Base-by-base conservation (phyloP, 2,329 filamentous ascomycete genomes). In the Talaromyces rugulosus region DNA sequence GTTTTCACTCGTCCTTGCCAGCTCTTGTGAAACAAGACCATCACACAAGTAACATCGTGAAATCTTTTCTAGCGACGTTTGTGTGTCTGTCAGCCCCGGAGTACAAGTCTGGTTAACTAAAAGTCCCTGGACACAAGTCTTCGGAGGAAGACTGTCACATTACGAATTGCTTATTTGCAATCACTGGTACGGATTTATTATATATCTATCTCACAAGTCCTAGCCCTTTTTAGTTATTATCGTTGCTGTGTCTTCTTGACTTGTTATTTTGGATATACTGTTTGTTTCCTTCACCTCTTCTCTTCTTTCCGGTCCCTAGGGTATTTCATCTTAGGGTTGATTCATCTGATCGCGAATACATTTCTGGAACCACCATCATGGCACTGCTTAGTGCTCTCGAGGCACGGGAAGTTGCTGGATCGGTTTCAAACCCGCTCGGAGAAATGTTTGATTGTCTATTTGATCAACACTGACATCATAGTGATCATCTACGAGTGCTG, bases 11-110 rank as follows among this genome's bases (percentile, higher is more conserved):
- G 44, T 27, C 44, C n/a, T 50, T 51, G 42, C 33, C 28, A 28
- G 28, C 9, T 51, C 51, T 59, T 62, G 61, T 62, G 61, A 56
- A 62, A 62, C 61, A 59, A 31, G 51, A 59, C 59, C 42, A 56
- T 31, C 56, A 34, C 34, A 56, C 56, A 23, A 23, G 60, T 62
- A 56, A 59, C 61, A 56, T 62, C 57, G 61, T 62, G 61, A 59
- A 31, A 59, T 33, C 61, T 14, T 59, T 9, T 53, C 16, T 55
- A 33, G 42, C 44, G 56, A 59, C 40, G 31, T 28, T 58, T 59
- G 60, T 61, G 18, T 54, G 23, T 27, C 44, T 47, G 44, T 33
- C 31, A 27, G 12, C 36, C 18, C 53, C 50, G 52, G 57, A 52
- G 61, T 56, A 56, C 57, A 30, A 53, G 47, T 31, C 7, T 27